Conservation (phyloP, 2,329 filamentous ascomycete species). For the Diatrype stigma region DNA sequence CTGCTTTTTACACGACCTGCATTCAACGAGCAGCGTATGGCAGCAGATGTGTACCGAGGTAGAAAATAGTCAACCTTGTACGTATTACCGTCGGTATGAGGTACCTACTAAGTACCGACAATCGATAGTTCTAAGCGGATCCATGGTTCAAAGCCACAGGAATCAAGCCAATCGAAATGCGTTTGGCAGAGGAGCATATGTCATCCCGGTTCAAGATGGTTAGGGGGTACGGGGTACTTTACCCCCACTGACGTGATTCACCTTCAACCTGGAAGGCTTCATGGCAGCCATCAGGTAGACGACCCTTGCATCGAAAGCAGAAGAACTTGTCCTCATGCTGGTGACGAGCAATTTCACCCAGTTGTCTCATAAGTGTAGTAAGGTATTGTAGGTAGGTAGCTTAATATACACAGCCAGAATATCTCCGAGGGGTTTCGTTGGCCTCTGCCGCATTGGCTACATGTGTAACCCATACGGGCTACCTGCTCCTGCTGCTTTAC, state of each 20-base stretch:
- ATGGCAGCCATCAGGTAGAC: not conserved
- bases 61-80: no score
- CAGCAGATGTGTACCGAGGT: no score
- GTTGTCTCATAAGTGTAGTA: no score
- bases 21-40: no score
- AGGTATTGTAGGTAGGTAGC: no score
- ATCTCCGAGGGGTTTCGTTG: no score
- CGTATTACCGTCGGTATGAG: not conserved
- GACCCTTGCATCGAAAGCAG: not conserved
- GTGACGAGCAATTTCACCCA: not conserved
- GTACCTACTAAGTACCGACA: not conserved
- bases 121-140: not conserved
- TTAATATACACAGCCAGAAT: no score
- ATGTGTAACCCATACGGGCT: no score
- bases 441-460: no score
- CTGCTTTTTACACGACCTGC: no score
- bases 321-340: not conserved
- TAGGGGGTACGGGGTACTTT: not conserved
- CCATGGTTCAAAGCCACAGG: not conserved
- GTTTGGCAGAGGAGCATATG: not conserved
- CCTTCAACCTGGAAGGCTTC: no score
- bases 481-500: no score
- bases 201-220: not conserved
- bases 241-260: slow-evolving; percentile 1
- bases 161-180: not conserved